These are phyloP conservation scores for Calycina herbarum DNA, from an alignment of 2,329 filamentous ascomycete genomes.

Conservation along the genomic window DNA sequence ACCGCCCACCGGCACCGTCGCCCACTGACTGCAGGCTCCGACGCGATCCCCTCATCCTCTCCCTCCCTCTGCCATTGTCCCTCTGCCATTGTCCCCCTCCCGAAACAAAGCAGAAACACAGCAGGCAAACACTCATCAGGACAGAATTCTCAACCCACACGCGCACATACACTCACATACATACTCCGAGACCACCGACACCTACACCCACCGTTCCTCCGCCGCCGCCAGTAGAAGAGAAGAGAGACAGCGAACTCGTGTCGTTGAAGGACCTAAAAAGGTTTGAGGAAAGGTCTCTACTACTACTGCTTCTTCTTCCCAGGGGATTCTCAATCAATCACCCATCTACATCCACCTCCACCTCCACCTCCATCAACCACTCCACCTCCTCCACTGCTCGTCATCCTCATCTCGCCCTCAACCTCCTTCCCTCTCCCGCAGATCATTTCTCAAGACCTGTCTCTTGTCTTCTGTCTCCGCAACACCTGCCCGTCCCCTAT, in stretches of 20 bases:
- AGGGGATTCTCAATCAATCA: slow-evolving; percentile 24
- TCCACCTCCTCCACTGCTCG: slow-evolving; percentile 27
- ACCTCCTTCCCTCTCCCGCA: slow-evolving; percentile 31
- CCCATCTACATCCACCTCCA: slow-evolving; percentile 19
- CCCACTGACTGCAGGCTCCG: slow-evolving; percentile 8
- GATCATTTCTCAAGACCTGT: slow-evolving; percentile 26
- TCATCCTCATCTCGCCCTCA: slow-evolving; percentile 32
- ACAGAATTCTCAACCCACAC: slow-evolving; percentile 7
- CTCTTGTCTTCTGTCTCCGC: slow-evolving; percentile 35
- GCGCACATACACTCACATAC: slow-evolving; percentile 6
- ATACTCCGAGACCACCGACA: neutral
- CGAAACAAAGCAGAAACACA: slow-evolving; percentile 34
- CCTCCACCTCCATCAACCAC: slow-evolving; percentile 28
- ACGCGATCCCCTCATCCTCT: neutral
- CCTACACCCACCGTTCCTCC: neutral
- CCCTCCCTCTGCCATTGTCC: slow-evolving; percentile 19
- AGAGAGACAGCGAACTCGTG: slow-evolving; percentile 23
- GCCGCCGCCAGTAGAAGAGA: neutral
- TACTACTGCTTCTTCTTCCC: slow-evolving; percentile 35
- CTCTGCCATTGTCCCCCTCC: slow-evolving; percentile 22
- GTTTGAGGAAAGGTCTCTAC: slow-evolving; percentile 41
- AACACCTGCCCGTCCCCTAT: slow-evolving; percentile 39
- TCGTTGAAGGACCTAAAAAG: slow-evolving; percentile 36
- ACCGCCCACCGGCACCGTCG: neutral
- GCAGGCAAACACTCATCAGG: slow-evolving; percentile 25